Evolutionary conservation across 1,284 basidiomycete species (phyloP).

Genomic region (Apiotrichum montevideense): DNA sequence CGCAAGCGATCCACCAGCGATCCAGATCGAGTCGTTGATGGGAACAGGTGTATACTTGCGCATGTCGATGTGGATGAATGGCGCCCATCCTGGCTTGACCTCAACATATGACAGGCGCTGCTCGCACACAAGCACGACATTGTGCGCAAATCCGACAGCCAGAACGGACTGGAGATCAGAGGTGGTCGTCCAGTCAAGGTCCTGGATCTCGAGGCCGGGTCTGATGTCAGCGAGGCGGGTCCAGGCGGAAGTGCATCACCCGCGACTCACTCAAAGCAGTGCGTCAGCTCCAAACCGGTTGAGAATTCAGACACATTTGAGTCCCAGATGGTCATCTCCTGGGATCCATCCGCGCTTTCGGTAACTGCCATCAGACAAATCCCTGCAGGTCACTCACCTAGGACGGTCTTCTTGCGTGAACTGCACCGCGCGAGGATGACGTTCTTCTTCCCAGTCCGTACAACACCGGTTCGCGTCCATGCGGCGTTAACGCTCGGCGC

Average conservation of each 20-base stretch:
- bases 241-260: too few relatives aligned
- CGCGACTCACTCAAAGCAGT: conserved; percentile 54
- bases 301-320: conserved; percentile 89
- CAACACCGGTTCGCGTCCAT: conserved; percentile 56
- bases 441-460: conserved; percentile 61
- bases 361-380: conserved; percentile 21
- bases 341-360: conserved; percentile 46
- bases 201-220: conserved; percentile 58
- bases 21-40: conserved; percentile 82
- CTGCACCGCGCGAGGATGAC: conserved; percentile 71
- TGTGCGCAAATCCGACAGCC: conserved; percentile 72
- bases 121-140: conserved; percentile 74
- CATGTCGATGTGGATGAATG: conserved; percentile 66
- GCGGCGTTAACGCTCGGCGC: conserved; percentile 4
- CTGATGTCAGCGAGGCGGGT: too few relatives aligned
- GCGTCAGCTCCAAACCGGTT: conserved; percentile 71
- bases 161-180: conserved; percentile 81
- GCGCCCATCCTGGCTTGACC: conserved; percentile 68
- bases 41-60: conserved; percentile 65
- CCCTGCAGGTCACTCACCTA: conserved; percentile 31
- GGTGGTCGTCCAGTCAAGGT: conserved; percentile 87
- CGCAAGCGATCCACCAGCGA: conserved; percentile 69
- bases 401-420: conserved; percentile 78
- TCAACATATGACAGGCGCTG: conserved; percentile 85
- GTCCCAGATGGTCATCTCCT: conserved; percentile 89